These are phyloP conservation scores for Kodamaea sp. DNA, from an alignment of 1,139 yeast genomes.

Conservation along the genomic window DNA sequence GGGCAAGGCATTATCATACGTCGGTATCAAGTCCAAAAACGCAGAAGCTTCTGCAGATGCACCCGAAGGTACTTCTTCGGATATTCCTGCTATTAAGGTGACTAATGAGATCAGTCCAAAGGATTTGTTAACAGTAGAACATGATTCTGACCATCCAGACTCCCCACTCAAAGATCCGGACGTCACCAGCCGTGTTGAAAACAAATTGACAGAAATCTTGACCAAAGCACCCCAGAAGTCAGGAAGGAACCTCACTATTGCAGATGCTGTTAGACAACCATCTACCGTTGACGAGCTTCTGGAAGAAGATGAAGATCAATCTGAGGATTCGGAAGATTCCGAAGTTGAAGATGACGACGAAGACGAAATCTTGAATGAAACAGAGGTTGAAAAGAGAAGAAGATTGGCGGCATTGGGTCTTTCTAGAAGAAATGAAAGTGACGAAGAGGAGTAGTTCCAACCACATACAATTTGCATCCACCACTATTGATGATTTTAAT, in stretches of 20 bases:
- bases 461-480: too few relatives aligned
- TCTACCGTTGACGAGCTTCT: slow-evolving; percentile 13
- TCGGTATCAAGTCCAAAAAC: slow-evolving; percentile 44
- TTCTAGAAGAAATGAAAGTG: slow-evolving; percentile 45
- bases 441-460: slow-evolving; percentile 60
- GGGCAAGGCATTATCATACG: slow-evolving; percentile 49
- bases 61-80: background rate
- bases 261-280: slow-evolving; percentile 2
- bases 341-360: slow-evolving; percentile 20
- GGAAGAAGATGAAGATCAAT: slow-evolving; percentile 14
- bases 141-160: slow-evolving; percentile 24
- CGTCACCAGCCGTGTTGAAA: slow-evolving; percentile 28
- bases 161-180: slow-evolving; percentile 19
- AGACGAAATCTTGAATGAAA: slow-evolving; percentile 46
- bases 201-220: slow-evolving; percentile 27
- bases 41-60: slow-evolving; percentile 8
- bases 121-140: slow-evolving; percentile 17
- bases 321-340: slow-evolving; percentile 22
- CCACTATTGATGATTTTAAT: too few relatives aligned
- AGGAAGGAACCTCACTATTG: slow-evolving; percentile 5
- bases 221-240: slow-evolving; percentile 3
- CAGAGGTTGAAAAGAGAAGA: slow-evolving; percentile 71
- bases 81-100: slow-evolving; percentile 4
- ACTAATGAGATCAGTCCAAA: background rate
- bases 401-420: slow-evolving; percentile 81